Percentiles rank a stretch among this genome's conserved stretches.
Evolutionary conservation across 495 filamentous ascomycete species (phyloP).

Genomic region (Beverwykella pulmonaria): DNA sequence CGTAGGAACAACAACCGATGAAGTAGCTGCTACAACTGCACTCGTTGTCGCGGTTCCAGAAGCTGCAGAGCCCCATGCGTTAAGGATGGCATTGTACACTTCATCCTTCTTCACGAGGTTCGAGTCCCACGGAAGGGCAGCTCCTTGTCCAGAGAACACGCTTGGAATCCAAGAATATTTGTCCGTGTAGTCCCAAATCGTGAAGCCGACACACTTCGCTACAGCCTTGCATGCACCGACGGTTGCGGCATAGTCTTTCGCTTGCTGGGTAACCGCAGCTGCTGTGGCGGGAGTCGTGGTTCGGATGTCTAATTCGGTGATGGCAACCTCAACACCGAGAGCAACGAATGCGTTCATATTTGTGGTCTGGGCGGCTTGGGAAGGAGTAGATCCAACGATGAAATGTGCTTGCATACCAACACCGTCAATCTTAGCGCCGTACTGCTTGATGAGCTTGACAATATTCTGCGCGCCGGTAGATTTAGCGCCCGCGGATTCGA

Average conservation of each 20-base stretch:
- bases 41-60: not conserved
- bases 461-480: slow-evolving; percentile 52
- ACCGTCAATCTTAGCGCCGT: slow-evolving; percentile 62
- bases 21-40: not conserved
- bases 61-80: slow-evolving; percentile 18
- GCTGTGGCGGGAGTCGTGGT: slow-evolving; percentile 24
- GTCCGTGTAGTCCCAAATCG: slow-evolving; percentile 32
- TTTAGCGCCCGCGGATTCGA: slow-evolving; percentile 58
- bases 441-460: slow-evolving; percentile 56
- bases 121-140: slow-evolving; percentile 25
- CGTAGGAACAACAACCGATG: not conserved
- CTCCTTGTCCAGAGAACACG: slow-evolving; percentile 22
- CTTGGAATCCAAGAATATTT: slow-evolving; percentile 36
- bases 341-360: slow-evolving; percentile 29
- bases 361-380: slow-evolving; percentile 10
- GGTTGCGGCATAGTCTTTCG: slow-evolving; percentile 23
- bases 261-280: slow-evolving; percentile 19
- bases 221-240: slow-evolving; percentile 25
- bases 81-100: slow-evolving; percentile 22
- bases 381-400: slow-evolving; percentile 57
- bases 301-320: slow-evolving; percentile 36
- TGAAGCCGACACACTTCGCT: slow-evolving; percentile 30
- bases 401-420: slow-evolving; percentile 68
- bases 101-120: slow-evolving; percentile 19
- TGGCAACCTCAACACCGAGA: slow-evolving; percentile 32